Evolutionary conservation across 208 protist species (phyloP).

Genomic region (Leishmania braziliensis): DNA sequence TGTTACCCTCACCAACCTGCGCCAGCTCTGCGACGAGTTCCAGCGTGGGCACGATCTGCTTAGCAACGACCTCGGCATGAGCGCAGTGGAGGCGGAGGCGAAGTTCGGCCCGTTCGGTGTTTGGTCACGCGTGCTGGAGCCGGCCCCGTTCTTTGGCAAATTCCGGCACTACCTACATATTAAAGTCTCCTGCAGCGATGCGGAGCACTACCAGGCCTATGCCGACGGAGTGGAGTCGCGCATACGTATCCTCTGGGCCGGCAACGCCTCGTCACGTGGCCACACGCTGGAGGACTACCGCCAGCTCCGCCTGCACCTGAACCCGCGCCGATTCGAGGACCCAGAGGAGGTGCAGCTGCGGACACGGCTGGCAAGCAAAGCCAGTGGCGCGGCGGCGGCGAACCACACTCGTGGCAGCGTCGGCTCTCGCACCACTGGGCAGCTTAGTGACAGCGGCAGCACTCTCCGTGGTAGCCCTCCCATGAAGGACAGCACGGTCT

Average conservation of each 20-base stretch:
- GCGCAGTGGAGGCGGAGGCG: constrained; percentile 51
- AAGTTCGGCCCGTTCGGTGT: constrained; percentile 71
- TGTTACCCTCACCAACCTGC: constrained; percentile 94
- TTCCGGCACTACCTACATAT: constrained; percentile 89
- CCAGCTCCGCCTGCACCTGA: constrained; percentile 76
- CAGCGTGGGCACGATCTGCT: constrained; percentile 88
- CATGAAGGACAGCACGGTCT: constrained; percentile 10
- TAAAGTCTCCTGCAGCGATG: constrained; percentile 69
- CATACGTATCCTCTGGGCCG: constrained; percentile 85
- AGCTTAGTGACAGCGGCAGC: constrained; percentile 10
- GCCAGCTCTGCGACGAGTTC: constrained; percentile 95
- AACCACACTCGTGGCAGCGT: constrained; percentile 22
- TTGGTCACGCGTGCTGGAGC: constrained; percentile 83
- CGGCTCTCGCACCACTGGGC: constrained; percentile 20
- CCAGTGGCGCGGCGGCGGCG: background rate
- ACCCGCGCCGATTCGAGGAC: constrained; percentile 82
- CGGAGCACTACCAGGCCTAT: constrained; percentile 83
- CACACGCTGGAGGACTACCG: constrained; percentile 74
- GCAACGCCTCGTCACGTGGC: constrained; percentile 70
- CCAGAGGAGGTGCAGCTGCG: constrained; percentile 72
- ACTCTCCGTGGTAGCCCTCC: constrained; percentile 3
- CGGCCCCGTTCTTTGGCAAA: constrained; percentile 76
- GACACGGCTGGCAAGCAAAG: constrained; percentile 26
- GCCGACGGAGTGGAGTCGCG: constrained; percentile 86
- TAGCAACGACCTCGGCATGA: constrained; percentile 41